phyloP scores from a whole-genome alignment of 2,329 filamentous ascomycete genomes.

The Apiospora malaysiana region DNA sequence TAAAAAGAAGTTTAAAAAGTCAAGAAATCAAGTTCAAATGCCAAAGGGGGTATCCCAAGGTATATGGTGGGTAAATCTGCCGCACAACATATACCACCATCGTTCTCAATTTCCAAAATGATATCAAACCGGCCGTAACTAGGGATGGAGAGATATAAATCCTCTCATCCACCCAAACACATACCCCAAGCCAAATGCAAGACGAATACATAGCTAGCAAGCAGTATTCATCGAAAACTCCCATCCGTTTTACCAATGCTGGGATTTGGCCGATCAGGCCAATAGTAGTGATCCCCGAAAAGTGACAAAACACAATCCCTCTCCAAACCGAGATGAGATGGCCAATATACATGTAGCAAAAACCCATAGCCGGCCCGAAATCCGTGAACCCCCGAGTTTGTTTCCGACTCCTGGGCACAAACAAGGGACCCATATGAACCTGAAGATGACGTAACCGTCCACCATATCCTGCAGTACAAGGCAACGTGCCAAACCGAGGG shows the following conservation, averaged over 20 bases:
- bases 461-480: background rate
- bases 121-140: background rate
- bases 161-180: background rate
- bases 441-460: background rate
- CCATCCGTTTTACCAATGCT: background rate
- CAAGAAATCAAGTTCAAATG: background rate
- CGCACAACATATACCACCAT: background rate
- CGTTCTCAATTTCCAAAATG: constrained; percentile 17
- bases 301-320: background rate
- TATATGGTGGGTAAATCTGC: background rate
- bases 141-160: background rate
- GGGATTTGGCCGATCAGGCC: constrained; percentile 2
- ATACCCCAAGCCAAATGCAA: background rate
- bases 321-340: background rate
- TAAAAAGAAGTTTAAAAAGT: background rate
- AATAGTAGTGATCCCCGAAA: background rate
- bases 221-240: background rate
- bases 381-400: background rate
- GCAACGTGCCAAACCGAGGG: background rate
- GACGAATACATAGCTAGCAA: background rate
- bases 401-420: background rate
- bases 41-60: background rate
- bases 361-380: background rate
- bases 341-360: background rate
- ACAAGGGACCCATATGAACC: background rate